phyloP scores from a whole-genome alignment of 148 eudicot species.

The Limonium bicolor region DNA sequence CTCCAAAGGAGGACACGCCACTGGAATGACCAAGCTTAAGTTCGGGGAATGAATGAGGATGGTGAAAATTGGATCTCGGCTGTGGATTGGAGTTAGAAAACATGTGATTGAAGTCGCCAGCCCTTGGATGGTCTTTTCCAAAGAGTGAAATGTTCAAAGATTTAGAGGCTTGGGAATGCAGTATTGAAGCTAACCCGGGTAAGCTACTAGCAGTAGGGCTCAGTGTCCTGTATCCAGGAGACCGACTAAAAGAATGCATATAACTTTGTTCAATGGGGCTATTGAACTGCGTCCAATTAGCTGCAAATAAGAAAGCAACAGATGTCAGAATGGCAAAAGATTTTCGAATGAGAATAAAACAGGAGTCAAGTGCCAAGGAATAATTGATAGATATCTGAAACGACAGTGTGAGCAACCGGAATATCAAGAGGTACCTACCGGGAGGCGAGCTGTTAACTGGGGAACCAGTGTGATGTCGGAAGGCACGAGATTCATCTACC shows the following conservation, averaged over 20 bases:
- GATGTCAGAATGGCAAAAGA: too few relatives aligned
- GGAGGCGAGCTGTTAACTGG: conserved; percentile 59
- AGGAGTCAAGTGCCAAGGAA: not conserved
- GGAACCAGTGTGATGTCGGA: conserved; percentile 45
- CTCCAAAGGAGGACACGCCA: conserved; percentile 34
- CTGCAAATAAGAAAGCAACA: conserved; percentile 18
- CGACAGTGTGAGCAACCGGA: not conserved
- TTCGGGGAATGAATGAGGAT: conserved; percentile 64
- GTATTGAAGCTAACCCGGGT: conserved; percentile 45
- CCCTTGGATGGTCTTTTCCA: conserved; percentile 44
- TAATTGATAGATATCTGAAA: not conserved
- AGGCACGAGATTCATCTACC: conserved; percentile 44
- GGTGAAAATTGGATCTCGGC: conserved; percentile 27
- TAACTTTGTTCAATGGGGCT: conserved; percentile 48
- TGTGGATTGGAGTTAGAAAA: conserved; percentile 22
- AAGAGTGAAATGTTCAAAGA: conserved; percentile 49
- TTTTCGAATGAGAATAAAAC: not conserved
- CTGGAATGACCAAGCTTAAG: conserved; percentile 32
- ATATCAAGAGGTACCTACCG: conserved; percentile 20
- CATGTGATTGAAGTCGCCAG: conserved; percentile 23
- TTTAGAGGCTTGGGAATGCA: conserved; percentile 36
- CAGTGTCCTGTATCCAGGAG: conserved; percentile 36
- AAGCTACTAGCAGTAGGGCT: conserved; percentile 35
- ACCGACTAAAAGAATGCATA: conserved; percentile 30
- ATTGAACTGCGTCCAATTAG: conserved; percentile 49